Base-by-base conservation (phyloP, 192 early-diverging fungal genomes). In the Podila horticola region DNA sequence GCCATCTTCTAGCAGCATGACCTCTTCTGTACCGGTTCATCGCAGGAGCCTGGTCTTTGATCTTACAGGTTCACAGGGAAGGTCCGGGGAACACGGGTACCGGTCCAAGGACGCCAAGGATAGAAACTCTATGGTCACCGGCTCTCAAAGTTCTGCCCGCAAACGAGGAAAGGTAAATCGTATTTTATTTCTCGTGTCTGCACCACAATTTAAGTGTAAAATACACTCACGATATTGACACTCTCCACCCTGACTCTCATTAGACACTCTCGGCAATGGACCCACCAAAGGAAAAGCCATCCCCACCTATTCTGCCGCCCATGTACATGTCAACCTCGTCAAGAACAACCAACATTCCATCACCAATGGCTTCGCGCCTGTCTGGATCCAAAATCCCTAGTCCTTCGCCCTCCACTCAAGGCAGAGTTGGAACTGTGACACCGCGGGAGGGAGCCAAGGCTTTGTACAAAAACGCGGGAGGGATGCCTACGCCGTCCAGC, bases 301-400 rank as follows among this genome's bases (percentile, higher is more conserved):
- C 52, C 3, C 51, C 82, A 19, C 84, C 69, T 49, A 85, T 51
- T 20, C 72, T 82, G 58, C 86, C 84, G 1, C 69, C 84, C 22
- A 85, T 77, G 74, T 83, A 75, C 34, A 83, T 71, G 59, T 75
- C 86, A 51, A 84, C 82, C 7, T 75, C 79, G 6, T 64, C 77
- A 20, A 68, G 77, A 49, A 36, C 57, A 17, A 69, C 30, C n/a
- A 72, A 69, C 26, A 49, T 64, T 8, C 59, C 70, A 28, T 72
- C 76, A 1, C 64, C 75, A 8, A 79, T 79, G 64, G 50, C 70
- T 0, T 51, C 70, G 3, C 66, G 65, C 24, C 26, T 68, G 4
- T 33, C 62, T 17, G 77, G 66, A 59, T 73, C 77, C 29, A 81
- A 81, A 57, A 72, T 81, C 19, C 77, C 77, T 10, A 81, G 77